Base-by-base conservation (phyloP, 768 basidiomycete genomes). In the Phylloporus sp. region DNA sequence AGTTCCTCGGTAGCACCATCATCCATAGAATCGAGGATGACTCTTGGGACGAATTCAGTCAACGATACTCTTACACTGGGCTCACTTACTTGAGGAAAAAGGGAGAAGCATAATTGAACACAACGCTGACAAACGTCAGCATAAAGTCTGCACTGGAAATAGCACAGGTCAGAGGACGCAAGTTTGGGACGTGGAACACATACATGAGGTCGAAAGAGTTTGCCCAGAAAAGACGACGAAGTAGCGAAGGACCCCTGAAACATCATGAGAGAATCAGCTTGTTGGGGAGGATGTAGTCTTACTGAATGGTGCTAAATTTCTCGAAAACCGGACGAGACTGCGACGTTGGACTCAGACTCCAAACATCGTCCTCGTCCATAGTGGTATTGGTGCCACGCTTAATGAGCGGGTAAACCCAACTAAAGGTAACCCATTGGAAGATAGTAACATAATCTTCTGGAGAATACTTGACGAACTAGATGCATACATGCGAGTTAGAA, bases 401-500 rank as follows among this genome's bases (percentile, higher is more conserved):
- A 38, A 90, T 73, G 5, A 89, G 74, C 3, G 86, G 86, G 40
- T 80, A 76, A 27, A 90, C 73, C 87, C 89, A 91, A 31, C 61
- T 70, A 58, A 89, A 90, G 1, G 85, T 80, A 0, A 81, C 68
- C 89, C 89, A 90, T 35, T 79, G 77, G 71, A 79, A 80, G 13
- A 92, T 73, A 2, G 82, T 72, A 1, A 84, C 82, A 60, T 90
- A 91, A 58, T 91, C 89, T 62, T 92, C 90, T 0, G 83, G 86
- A 2, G 66, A 66, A 55, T 59, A 49, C 35, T 64, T 70, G 49
- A 64, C 48, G 23, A 32, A 70, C 66, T 68, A 23, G 44, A 34
- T 2, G 31, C 15, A 44, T 49, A 40, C 29, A 53, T 0, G n/a
- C 48, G 29, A 35, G 23, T 46, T 54, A 42, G 42, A 0, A 5